phyloP scores from a whole-genome alignment of 2,329 filamentous ascomycete species.

The Trichoderma arundinaceum region DNA sequence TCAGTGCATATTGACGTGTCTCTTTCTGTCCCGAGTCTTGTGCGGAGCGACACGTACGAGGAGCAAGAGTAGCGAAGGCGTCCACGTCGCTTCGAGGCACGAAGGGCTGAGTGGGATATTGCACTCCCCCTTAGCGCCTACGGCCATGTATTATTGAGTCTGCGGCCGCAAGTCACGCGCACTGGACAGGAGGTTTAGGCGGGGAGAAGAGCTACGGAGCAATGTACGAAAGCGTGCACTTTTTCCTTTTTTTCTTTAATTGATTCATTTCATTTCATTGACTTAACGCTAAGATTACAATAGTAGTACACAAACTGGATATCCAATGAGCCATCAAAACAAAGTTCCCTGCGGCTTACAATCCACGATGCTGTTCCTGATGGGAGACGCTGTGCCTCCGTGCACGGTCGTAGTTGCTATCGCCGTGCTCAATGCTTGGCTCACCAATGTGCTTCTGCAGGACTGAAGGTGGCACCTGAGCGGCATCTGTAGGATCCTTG shows the following conservation, averaged over 20 bases:
- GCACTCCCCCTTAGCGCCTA: background rate
- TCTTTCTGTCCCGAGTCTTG: background rate
- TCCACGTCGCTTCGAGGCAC: background rate
- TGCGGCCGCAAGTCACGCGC: constrained; percentile 2
- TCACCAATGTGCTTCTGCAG: constrained; percentile 54
- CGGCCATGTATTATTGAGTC: background rate
- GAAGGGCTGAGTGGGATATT: background rate
- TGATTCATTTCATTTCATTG: constrained; percentile 13
- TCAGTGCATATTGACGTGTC: constrained; percentile 1
- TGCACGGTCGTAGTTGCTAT: constrained; percentile 50
- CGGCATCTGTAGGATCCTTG: constrained; percentile 60
- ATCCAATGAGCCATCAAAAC: constrained; percentile 7
- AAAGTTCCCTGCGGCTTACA: constrained; percentile 43
- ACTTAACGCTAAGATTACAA: constrained; percentile 27
- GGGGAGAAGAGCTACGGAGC: background rate
- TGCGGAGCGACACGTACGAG: background rate
- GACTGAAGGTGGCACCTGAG: constrained; percentile 63
- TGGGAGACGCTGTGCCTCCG: constrained; percentile 55
- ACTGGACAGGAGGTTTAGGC: background rate
- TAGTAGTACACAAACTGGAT: constrained; percentile 19
- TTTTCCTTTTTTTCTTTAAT: background rate
- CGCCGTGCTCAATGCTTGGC: constrained; percentile 53
- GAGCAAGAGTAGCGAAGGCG: background rate
- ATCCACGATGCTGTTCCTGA: constrained; percentile 56
- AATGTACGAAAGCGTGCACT: background rate